Evolutionary conservation across 83 land plant species (phyloP).

Genomic region (Picea mariana): DNA sequence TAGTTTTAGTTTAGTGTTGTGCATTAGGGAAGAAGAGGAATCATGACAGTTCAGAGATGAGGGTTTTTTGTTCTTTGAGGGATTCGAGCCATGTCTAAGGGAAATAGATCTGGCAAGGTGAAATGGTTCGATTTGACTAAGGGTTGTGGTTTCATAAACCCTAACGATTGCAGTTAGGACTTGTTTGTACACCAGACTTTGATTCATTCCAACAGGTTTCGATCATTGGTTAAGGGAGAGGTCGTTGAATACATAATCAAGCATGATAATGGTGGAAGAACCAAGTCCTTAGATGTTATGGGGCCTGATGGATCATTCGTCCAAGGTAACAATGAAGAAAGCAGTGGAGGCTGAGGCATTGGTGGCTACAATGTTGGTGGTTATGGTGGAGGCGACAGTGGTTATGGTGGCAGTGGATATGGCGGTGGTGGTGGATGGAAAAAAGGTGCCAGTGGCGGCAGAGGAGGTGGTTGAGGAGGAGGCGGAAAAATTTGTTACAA

Average conservation of each 20-base stretch:
- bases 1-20: no score
- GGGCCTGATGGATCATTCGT: constrained; percentile 55
- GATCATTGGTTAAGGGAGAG: constrained; percentile 63
- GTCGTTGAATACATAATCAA: constrained; percentile 53
- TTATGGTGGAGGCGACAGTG: constrained; percentile 10
- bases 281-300: constrained; percentile 69
- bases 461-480: constrained; percentile 28
- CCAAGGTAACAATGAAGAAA: constrained; percentile 38
- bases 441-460: constrained; percentile 15
- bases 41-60: no score
- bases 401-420: not conserved
- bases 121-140: constrained; percentile 65
- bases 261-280: constrained; percentile 42
- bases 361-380: not conserved
- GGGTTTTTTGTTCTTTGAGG: not conserved
- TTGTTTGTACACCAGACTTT: constrained; percentile 80
- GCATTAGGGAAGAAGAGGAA: no score
- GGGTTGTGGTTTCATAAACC: constrained; percentile 82
- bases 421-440: not conserved
- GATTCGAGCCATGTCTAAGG: constrained; percentile 19
- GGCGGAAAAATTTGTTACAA: constrained; percentile 30
- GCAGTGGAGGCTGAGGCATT: constrained; percentile 24
- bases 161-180: constrained; percentile 69
- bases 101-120: constrained; percentile 43
- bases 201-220: constrained; percentile 62